phyloP scores from a whole-genome alignment of 257 asterid genomes.

The Mitragyna speciosa region DNA sequence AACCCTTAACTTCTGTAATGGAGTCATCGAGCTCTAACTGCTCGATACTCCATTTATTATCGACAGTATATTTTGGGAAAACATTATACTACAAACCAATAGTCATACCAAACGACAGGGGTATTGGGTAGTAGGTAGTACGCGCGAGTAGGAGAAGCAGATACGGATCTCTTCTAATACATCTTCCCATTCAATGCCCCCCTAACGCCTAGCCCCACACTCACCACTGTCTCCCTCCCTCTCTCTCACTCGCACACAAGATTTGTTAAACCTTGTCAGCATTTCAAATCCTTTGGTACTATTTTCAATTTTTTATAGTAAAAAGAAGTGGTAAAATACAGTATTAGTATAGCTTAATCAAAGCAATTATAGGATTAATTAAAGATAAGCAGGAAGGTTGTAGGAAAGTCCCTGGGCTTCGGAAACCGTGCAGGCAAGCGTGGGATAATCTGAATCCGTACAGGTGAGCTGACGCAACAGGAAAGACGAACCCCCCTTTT shows the following conservation, averaged over 20 bases:
- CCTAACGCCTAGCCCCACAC: neutral
- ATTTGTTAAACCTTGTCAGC: too few species aligned
- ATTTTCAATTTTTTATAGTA: too few species aligned
- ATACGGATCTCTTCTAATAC: conserved; percentile 27
- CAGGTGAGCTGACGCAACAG: conserved; percentile 30
- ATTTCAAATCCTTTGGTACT: too few species aligned
- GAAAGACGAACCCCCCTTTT: conserved; percentile 13
- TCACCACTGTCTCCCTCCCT: neutral
- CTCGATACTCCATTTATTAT: too few species aligned
- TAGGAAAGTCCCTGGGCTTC: conserved; percentile 33
- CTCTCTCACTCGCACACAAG: neutral
- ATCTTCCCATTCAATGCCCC: conserved; percentile 21
- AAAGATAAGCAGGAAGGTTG: conserved; percentile 21
- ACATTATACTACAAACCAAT: conserved; percentile 7
- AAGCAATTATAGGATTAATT: neutral
- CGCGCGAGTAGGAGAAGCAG: conserved; percentile 36
- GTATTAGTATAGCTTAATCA: neutral
- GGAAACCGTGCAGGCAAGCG: conserved; percentile 46
- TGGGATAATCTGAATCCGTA: conserved; percentile 54
- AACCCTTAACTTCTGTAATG: too few species aligned
- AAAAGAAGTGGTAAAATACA: too few species aligned
- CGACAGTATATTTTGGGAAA: neutral
- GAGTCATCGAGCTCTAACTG: too few species aligned
- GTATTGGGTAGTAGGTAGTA: conserved; percentile 48
- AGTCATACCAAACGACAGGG: conserved; percentile 26